phyloP scores from a whole-genome alignment of 257 asterid genomes.

The Vinca minor region DNA sequence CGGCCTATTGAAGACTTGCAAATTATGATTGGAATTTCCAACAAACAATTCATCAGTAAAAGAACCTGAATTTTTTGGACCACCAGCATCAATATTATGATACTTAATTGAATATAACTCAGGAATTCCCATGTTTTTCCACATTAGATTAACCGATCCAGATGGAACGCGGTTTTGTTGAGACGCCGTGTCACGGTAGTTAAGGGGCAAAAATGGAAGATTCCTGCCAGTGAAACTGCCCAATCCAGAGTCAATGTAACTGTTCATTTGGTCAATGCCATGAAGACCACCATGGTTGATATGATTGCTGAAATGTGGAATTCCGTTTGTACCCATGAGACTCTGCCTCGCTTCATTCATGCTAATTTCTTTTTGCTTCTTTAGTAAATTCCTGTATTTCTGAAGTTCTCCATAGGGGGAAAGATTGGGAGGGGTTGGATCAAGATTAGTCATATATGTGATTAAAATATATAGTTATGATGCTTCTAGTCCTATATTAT shows the following conservation, averaged over 20 bases:
- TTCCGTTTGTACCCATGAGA: neutral
- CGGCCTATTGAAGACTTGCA: neutral
- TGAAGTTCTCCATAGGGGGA: neutral
- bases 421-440: neutral
- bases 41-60: neutral
- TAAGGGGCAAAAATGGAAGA: neutral
- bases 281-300: neutral
- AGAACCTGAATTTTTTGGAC: neutral
- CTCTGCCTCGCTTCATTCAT: neutral
- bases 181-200: neutral
- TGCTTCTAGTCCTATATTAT: too few relatives aligned
- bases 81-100: neutral
- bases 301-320: neutral
- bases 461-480: too few relatives aligned
- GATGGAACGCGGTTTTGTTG: neutral
- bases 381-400: constrained; percentile 15
- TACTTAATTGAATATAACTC: neutral
- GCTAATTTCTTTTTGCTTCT: constrained; percentile 3
- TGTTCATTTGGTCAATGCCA: neutral
- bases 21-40: neutral
- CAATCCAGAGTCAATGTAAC: neutral
- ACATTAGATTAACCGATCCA: neutral
- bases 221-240: neutral
- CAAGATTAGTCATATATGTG: neutral
- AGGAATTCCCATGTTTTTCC: neutral